phyloP scores from a whole-genome alignment of 495 filamentous ascomycete species.

The Xylaria longipes region DNA sequence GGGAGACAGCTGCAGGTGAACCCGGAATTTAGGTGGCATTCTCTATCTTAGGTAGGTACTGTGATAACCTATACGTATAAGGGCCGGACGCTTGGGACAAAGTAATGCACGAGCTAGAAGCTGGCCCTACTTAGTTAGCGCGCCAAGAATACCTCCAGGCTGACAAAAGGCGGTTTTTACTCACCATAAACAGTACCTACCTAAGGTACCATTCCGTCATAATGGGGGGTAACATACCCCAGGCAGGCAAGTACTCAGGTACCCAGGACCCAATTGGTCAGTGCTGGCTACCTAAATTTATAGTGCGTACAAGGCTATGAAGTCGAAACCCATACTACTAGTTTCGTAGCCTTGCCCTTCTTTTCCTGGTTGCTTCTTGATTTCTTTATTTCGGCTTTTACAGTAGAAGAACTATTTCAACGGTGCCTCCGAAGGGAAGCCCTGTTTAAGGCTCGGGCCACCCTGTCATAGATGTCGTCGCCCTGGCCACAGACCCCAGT shows the following conservation, averaged over 20 bases:
- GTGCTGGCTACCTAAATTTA: conserved; percentile 1
- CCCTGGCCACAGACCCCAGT: not conserved
- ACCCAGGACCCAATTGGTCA: not conserved
- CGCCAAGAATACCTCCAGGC: too few species aligned
- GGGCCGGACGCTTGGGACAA: too few species aligned
- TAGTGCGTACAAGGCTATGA: conserved; percentile 16
- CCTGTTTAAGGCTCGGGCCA: not conserved
- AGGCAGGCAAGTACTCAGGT: not conserved
- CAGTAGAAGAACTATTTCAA: not conserved
- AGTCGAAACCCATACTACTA: not conserved
- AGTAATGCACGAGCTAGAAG: too few species aligned
- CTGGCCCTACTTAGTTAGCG: too few species aligned
- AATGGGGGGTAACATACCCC: not conserved
- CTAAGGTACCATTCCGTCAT: not conserved
- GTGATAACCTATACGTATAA: too few species aligned
- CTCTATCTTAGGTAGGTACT: too few species aligned
- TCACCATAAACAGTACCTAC: too few species aligned
- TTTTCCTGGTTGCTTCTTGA: not conserved
- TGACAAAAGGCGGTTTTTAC: too few species aligned
- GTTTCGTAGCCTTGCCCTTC: conserved; percentile 13
- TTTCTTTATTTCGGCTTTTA: not conserved
- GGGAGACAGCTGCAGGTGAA: not conserved
- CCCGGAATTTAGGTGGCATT: not conserved
- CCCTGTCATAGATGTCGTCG: conserved; percentile 1
- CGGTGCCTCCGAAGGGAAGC: not conserved